Conservation (phyloP, 1,284 basidiomycete species). For the Austroboletus niveus region DNA sequence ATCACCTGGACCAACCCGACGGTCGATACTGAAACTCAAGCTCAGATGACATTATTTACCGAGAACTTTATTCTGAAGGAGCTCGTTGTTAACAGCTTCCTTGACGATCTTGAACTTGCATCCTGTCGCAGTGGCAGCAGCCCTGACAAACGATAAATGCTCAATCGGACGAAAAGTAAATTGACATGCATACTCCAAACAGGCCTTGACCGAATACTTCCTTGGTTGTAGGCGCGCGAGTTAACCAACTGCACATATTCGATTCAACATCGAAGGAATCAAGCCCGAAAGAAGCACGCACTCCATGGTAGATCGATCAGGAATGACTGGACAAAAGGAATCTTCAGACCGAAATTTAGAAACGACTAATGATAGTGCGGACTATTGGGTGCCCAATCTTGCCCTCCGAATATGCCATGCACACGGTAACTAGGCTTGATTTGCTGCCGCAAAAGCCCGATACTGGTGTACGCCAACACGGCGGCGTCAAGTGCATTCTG, state of each 20-base stretch:
- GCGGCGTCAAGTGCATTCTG: conserved; percentile 77
- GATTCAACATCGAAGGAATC: background rate
- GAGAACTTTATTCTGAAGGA: conserved; percentile 61
- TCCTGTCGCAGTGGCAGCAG: conserved; percentile 50
- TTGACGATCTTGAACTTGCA: conserved; percentile 55
- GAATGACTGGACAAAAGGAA: conserved; percentile 58
- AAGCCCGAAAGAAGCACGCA: conserved; percentile 23
- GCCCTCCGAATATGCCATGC: conserved; percentile 64
- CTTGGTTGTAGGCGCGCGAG: conserved; percentile 65
- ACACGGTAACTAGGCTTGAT: conserved; percentile 60
- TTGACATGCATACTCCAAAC: conserved; percentile 62
- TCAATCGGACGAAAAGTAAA: background rate
- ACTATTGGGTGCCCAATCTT: conserved; percentile 64
- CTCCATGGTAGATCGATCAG: conserved; percentile 69
- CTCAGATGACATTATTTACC: conserved; percentile 34
- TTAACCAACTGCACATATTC: conserved; percentile 48
- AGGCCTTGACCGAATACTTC: conserved; percentile 62
- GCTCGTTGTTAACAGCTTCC: conserved; percentile 48
- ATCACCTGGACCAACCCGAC: conserved; percentile 37
- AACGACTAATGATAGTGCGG: background rate
- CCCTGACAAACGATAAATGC: conserved; percentile 5
- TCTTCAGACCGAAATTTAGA: background rate
- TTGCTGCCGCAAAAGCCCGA: conserved; percentile 74
- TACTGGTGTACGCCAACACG: conserved; percentile 67
- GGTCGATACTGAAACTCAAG: background rate